Evolutionary conservation across 2,329 filamentous ascomycete species (phyloP).

Genomic region (Penicillium polonicum): DNA sequence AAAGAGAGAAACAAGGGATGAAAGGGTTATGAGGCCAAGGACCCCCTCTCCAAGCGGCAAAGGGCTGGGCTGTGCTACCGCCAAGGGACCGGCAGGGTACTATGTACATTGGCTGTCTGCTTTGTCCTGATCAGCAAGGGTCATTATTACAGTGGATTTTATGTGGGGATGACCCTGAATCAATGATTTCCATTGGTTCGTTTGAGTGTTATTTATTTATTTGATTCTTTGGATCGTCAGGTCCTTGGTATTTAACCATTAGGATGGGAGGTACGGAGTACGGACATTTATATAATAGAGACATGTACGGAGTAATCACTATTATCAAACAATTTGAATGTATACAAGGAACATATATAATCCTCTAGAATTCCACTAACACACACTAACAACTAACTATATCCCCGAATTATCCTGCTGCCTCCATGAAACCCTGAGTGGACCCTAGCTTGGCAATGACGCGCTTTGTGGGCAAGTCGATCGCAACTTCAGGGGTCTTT

Average conservation of each 20-base stretch:
- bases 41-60: neutral
- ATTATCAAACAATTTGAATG: neutral
- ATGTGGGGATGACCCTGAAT: constrained; percentile 1
- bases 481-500: constrained; percentile 5
- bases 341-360: too few relatives aligned
- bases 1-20: constrained; percentile 24
- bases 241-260: neutral
- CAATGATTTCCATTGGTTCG: neutral
- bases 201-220: neutral
- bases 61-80: constrained; percentile 9
- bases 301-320: neutral
- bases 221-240: neutral
- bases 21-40: constrained; percentile 8
- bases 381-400: neutral
- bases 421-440: neutral
- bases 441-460: constrained; percentile 6
- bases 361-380: neutral
- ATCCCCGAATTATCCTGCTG: neutral
- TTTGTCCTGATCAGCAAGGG: constrained; percentile 16
- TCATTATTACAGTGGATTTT: constrained; percentile 2
- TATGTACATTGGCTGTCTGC: constrained; percentile 4
- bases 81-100: neutral
- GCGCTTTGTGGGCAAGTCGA: constrained; percentile 2
- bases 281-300: neutral
- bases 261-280: too few relatives aligned